phyloP scores from a whole-genome alignment of 2,329 filamentous ascomycete species.

The Sporothrix protearum region DNA sequence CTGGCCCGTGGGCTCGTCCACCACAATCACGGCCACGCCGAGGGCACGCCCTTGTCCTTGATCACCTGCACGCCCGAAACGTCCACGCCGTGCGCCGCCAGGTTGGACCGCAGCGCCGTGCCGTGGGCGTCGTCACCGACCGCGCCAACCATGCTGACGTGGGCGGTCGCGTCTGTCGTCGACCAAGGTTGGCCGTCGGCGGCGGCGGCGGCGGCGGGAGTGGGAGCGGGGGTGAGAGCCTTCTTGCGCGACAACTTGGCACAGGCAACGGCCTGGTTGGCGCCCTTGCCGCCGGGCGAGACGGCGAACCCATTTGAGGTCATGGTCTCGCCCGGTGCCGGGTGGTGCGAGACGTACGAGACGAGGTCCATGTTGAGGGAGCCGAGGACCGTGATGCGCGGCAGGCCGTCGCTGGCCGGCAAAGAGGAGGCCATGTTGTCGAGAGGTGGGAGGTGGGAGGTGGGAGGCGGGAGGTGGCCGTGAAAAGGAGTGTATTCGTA shows the following conservation, averaged over 20 bases:
- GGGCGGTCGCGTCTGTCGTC: constrained; percentile 31
- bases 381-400: constrained; percentile 75
- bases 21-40: constrained; percentile 70
- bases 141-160: constrained; percentile 68
- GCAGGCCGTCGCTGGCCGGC: constrained; percentile 28
- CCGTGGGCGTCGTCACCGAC: constrained; percentile 69
- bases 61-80: constrained; percentile 48
- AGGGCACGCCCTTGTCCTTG: constrained; percentile 48
- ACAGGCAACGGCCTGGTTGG: constrained; percentile 90
- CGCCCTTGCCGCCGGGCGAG: constrained; percentile 87
- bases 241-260: constrained; percentile 69
- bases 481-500: background rate
- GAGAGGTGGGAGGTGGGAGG: too few species aligned
- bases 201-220: too few species aligned
- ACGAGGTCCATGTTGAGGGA: constrained; percentile 95
- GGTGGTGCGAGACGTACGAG: constrained; percentile 79
- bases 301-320: constrained; percentile 73
- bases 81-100: constrained; percentile 61
- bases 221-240: too few species aligned
- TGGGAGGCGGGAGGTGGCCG: too few species aligned
- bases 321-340: constrained; percentile 80
- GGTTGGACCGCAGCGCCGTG: constrained; percentile 53
- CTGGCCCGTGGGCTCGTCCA: constrained; percentile 68
- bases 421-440: background rate
- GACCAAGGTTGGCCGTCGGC: constrained; percentile 32